phyloP scores from a whole-genome alignment of 345 rosid species.

The Eucalyptus urophylla region DNA sequence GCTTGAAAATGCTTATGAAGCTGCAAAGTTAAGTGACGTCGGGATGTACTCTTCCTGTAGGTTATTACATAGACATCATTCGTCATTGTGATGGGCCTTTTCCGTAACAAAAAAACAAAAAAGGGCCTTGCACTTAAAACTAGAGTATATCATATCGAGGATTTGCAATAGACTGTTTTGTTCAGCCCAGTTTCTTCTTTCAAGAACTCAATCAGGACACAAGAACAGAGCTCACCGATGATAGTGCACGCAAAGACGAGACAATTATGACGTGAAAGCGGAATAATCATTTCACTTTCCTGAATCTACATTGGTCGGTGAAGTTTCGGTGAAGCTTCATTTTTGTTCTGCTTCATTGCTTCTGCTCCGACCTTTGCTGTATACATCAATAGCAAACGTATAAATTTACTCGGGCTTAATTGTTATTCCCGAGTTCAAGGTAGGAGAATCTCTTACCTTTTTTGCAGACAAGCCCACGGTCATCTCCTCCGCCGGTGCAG shows the following conservation, averaged over 20 bases:
- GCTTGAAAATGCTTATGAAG: neutral
- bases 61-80: neutral
- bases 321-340: neutral
- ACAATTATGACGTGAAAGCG: neutral
- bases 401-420: neutral
- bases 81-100: neutral
- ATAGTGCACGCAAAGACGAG: neutral
- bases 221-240: neutral
- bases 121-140: neutral
- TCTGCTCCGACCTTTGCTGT: neutral
- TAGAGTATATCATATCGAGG: neutral
- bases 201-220: neutral
- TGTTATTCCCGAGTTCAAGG: neutral
- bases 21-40: neutral
- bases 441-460: neutral
- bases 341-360: neutral
- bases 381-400: neutral
- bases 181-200: neutral
- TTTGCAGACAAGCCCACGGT: conserved; percentile 1
- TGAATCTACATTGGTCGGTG: neutral
- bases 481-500: neutral
- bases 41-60: neutral
- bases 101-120: neutral
- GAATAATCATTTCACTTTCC: neutral
- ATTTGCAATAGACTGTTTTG: neutral